A percentile compares a stretch with the other conserved stretches of the same genome.
These are phyloP conservation scores for Sphaerulina populicola DNA, from an alignment of 2,329 filamentous ascomycete species.

Conservation along the genomic window DNA sequence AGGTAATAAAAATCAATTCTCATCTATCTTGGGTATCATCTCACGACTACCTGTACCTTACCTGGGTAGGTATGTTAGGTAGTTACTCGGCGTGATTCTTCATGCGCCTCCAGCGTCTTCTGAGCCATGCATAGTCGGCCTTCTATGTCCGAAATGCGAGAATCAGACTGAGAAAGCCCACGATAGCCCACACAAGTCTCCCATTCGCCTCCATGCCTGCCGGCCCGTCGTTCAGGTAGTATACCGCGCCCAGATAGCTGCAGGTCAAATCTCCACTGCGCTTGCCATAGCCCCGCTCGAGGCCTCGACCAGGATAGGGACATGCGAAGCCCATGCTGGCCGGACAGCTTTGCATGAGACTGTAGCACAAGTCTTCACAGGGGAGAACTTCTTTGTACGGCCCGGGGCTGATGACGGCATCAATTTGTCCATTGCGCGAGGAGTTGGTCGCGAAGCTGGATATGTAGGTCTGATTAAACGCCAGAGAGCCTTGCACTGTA, in stretches of 20 bases:
- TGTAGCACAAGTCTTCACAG: slow-evolving; percentile 79
- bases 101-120: background rate
- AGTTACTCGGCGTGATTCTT: background rate
- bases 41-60: background rate
- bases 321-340: slow-evolving; percentile 67
- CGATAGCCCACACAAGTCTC: background rate
- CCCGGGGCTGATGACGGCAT: slow-evolving; percentile 62
- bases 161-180: background rate
- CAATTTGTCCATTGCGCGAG: slow-evolving; percentile 41
- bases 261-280: slow-evolving; percentile 28
- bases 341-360: slow-evolving; percentile 77
- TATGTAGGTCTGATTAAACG: slow-evolving; percentile 28
- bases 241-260: slow-evolving; percentile 33
- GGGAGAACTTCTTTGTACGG: slow-evolving; percentile 92
- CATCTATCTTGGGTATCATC: slow-evolving; percentile 9
- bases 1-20: background rate
- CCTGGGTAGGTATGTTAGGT: too few relatives aligned
- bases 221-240: slow-evolving; percentile 25
- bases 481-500: slow-evolving; percentile 26
- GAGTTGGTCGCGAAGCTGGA: slow-evolving; percentile 29
- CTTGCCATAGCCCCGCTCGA: slow-evolving; percentile 47
- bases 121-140: background rate
- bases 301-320: slow-evolving; percentile 46
- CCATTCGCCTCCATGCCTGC: background rate
- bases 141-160: background rate